Base-by-base conservation (phyloP, 192 early-diverging fungal species). In the Umbelopsis sp. region DNA sequence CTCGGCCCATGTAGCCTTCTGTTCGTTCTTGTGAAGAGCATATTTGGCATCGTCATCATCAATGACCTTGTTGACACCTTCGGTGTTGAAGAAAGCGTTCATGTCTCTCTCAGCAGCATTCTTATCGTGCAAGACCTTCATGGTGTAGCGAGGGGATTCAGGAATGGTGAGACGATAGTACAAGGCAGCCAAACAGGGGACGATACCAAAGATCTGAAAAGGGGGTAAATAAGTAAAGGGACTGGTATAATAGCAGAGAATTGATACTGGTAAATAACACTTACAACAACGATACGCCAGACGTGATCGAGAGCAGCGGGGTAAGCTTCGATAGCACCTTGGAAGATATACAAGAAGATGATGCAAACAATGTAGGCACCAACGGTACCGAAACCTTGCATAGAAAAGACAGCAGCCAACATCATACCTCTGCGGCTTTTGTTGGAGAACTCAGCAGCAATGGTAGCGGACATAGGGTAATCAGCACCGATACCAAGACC, bases 371-470 rank as follows among this genome's bases (percentile, higher is more conserved):
- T 74, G 10, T 88, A 85, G 21, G 91, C 93, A 21, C 88, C 58
- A 2, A 95, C 78, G 48, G 89, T 92, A 27, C 93, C 95, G 67
- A 95, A 84, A 13, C 93, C 92, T 78, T 94, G 93, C 90, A 92
- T 94, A 45, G 92, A 87, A 80, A 95, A 96, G 45, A 95, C 95
- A 1, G 85, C 86, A 1, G 89, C 67, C 58, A 95, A 90, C 84
- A 97, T 86, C 67, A 86, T 88, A 58, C 95, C 95, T 33, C 95
- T 87, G 79, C 88, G 86, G 10, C 85, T 69, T 12, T 85, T 83
- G 20, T 85, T 89, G 46, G 95, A 90, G 71, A 94, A 95, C 81
- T 97, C 95, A 47, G 93, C 91, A n/a, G 93, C 92, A 55, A 97
- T 97, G 64, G 91, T 89, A 9, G 93, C 92, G 0, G 92, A 93